Evolutionary conservation across 164 flowering plant genomes (phyloP), one percentile per base, ranked within the genome.

Genomic region (Echeveria elegans): DNA sequence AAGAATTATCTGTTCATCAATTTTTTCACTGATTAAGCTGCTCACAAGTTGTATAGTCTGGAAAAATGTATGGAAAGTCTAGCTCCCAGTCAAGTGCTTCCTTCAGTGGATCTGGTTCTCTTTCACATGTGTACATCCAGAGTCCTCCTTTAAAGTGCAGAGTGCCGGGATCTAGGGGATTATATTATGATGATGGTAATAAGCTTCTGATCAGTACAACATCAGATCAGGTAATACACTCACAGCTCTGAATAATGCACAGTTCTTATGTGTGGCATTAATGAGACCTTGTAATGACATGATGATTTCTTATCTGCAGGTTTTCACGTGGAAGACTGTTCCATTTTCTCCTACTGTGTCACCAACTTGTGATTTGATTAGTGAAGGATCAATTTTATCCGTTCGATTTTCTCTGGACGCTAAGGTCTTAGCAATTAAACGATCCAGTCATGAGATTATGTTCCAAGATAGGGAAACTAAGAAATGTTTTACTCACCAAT

Each of bases 151-250:
- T 89, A 62, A 79, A 85, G 69, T 88, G 95, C 77, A 76, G 64
- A 34, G 66, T 82, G 68, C 70, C 87, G 70, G 96, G 84, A 71
- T 75, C 87, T 47, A 81, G 76, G 66, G 86, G 86, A 63, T 76
- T 90, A 29, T 91, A 73, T 74, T 89, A 88, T 74, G 98, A 94
- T 73, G 98, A 94, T 77, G 98, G 86, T 15, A 88, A 79, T 76
- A 90, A 88, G 72, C 70, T 89, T 69, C 73, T 90, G 14, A 77
- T 94, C 21, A 75, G 80, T 21, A 76, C 84, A 18, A 78, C 90
- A 40, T 77, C 85, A 47, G 80, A 83, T 76, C 87, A 86, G 97
- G 98, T 94, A 77, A 74, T n/a, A n/a, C 53, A 23, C 47, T 62
- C 21, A 30, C 31, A 9, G 23, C 23, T 61, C 14, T 63, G 11